Conservation (phyloP, 208 protist species). For the Tritrichomonas foetus region DNA sequence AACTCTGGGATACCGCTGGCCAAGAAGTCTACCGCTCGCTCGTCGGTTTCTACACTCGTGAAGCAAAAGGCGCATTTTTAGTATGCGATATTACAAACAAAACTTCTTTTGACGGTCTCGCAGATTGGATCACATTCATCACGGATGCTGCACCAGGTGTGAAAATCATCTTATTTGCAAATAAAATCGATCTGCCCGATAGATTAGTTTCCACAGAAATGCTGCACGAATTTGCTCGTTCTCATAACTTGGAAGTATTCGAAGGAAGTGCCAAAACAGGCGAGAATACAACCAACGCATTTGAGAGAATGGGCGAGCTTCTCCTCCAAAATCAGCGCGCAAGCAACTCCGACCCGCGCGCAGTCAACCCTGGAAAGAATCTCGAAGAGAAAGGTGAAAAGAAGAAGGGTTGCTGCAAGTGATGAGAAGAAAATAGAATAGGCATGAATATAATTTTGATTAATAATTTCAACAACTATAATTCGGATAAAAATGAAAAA, state of each 20-base stretch:
- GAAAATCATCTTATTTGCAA: neutral
- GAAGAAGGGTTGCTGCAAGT: too few relatives aligned
- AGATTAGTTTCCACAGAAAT: neutral
- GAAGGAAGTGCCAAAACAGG: conserved; percentile 40
- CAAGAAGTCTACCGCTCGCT: conserved; percentile 9
- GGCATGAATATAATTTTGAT: too few relatives aligned
- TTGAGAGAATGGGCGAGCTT: neutral
- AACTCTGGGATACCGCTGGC: conserved; percentile 28
- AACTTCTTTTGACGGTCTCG: neutral
- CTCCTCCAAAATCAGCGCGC: neutral
- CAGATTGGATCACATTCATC: neutral
- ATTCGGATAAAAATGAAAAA: too few relatives aligned
- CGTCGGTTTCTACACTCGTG: conserved; percentile 9
- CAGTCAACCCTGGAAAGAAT: too few relatives aligned
- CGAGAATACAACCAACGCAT: neutral
- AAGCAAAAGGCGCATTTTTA: conserved; percentile 7
- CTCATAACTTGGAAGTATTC: neutral
- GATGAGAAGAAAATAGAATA: too few relatives aligned
- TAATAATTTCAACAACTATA: too few relatives aligned
- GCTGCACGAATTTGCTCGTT: neutral
- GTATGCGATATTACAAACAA: neutral
- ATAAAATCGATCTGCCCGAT: neutral
- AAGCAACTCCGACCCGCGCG: too few relatives aligned
- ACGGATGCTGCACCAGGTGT: neutral
- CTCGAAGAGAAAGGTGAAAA: too few relatives aligned